phyloP scores from a whole-genome alignment of 192 early-diverging fungal genomes.

The Mortierella alpina region DNA sequence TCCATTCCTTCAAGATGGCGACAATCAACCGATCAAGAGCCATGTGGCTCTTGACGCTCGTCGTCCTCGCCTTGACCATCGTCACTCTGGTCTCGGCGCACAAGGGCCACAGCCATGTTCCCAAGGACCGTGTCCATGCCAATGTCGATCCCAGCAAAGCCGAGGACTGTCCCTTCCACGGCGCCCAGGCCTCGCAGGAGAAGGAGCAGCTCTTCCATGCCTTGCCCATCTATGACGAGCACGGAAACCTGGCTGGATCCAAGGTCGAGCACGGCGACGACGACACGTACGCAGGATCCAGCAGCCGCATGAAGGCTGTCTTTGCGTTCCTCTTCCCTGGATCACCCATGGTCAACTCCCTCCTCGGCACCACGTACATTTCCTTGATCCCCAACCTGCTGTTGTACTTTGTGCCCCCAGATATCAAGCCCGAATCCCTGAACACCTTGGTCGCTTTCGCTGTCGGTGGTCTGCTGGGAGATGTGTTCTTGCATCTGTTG shows the following conservation, averaged over 20 bases:
- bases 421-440: conserved; percentile 63
- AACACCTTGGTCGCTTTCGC: conserved; percentile 88
- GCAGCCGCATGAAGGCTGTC: conserved; percentile 53
- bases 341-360: conserved; percentile 67
- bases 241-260: conserved; percentile 30
- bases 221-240: conserved; percentile 38
- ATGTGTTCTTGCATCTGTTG: conserved; percentile 86
- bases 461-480: conserved; percentile 86
- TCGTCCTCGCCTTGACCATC: conserved; percentile 6
- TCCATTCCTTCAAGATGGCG: conserved; percentile 12
- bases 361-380: conserved; percentile 83
- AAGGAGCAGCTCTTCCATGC: conserved; percentile 23
- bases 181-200: conserved; percentile 4
- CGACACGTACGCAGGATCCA: not conserved
- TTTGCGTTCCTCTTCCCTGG: conserved; percentile 70
- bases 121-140: conserved; percentile 38
- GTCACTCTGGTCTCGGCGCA: conserved; percentile 33
- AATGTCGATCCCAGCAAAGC: conserved; percentile 35
- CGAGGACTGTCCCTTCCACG: conserved; percentile 44
- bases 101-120: conserved; percentile 20
- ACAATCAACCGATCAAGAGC: conserved; percentile 38
- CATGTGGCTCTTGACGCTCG: conserved; percentile 16
- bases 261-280: conserved; percentile 3
- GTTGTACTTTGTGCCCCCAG: conserved; percentile 81
- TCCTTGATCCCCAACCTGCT: conserved; percentile 85